Conservation (phyloP, 805 yeast genomes). For the Saccharomyces kudriavzevii region DNA sequence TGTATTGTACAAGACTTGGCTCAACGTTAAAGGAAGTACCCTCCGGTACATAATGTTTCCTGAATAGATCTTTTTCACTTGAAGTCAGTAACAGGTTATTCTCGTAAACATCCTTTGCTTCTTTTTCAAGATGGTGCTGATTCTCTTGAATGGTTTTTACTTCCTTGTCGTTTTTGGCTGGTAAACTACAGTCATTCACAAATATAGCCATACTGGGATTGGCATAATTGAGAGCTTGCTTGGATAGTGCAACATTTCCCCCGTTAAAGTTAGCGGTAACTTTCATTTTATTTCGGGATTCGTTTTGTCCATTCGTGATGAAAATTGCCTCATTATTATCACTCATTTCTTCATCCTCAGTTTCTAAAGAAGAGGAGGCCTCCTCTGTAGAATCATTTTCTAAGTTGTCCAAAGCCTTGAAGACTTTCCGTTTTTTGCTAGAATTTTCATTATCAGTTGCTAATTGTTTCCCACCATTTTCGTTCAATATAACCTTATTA, state of each 20-base stretch:
- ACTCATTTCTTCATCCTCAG: conserved; percentile 1
- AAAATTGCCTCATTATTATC: background rate
- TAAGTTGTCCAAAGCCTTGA: conserved; percentile 8
- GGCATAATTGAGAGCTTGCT: background rate
- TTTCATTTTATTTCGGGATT: background rate
- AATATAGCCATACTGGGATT: background rate
- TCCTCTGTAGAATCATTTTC: conserved; percentile 11
- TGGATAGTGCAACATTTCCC: background rate
- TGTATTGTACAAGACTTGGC: conserved; percentile 12
- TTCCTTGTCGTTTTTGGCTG: background rate
- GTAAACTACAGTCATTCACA: background rate
- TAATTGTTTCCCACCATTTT: background rate
- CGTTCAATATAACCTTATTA: conserved; percentile 15
- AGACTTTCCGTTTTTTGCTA: background rate
- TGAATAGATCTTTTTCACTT: conserved; percentile 18
- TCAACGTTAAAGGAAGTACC: conserved; percentile 18
- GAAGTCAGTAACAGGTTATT: conserved; percentile 6
- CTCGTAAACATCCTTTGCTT: background rate
- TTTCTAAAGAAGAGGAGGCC: background rate
- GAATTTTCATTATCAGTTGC: background rate
- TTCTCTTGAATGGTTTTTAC: background rate
- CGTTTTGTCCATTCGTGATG: background rate
- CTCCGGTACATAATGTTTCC: conserved; percentile 15
- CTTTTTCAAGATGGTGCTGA: background rate
- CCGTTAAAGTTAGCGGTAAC: background rate